Conservation (phyloP, 345 rosid species). For the Acer negundo region DNA sequence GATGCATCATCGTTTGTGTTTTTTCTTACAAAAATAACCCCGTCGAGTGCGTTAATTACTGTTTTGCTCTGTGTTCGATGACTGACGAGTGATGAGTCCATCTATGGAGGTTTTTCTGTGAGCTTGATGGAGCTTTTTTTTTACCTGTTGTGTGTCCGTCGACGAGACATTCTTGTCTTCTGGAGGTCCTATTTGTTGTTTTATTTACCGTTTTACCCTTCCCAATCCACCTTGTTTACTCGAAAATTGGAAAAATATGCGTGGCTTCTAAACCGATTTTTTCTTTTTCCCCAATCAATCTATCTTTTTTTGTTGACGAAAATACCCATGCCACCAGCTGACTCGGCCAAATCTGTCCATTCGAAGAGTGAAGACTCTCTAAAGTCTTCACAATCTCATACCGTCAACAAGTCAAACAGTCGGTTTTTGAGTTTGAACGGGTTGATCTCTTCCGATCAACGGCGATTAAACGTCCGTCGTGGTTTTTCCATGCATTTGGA, state of each 20-base stretch:
- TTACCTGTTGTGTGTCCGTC: constrained; percentile 15
- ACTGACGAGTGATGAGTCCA: not conserved
- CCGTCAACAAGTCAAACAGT: not conserved
- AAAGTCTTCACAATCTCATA: not conserved
- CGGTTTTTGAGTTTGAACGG: not conserved
- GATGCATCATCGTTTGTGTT: constrained; percentile 3
- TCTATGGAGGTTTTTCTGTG: not conserved
- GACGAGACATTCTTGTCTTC: constrained; percentile 21
- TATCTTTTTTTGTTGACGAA: not conserved
- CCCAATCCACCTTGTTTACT: not conserved
- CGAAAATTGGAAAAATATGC: not conserved
- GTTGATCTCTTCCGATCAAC: constrained; percentile 22
- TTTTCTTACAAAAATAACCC: constrained; percentile 23
- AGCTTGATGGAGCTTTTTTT: not conserved
- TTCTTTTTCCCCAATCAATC: not conserved
- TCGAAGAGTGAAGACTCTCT: not conserved
- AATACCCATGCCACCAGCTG: constrained; percentile 10
- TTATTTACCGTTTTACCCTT: constrained; percentile 19
- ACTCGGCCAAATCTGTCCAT: constrained; percentile 19
- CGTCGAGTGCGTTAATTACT: not conserved
- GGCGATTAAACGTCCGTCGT: constrained; percentile 1
- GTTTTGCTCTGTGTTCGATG: not conserved
- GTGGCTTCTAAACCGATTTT: constrained; percentile 9
- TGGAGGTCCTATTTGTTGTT: not conserved
- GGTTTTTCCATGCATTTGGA: not conserved